Evolutionary conservation across 1,284 basidiomycete genomes (phyloP), one percentile per base, ranked within the genome.

Genomic region (Leccinum fuscescens): DNA sequence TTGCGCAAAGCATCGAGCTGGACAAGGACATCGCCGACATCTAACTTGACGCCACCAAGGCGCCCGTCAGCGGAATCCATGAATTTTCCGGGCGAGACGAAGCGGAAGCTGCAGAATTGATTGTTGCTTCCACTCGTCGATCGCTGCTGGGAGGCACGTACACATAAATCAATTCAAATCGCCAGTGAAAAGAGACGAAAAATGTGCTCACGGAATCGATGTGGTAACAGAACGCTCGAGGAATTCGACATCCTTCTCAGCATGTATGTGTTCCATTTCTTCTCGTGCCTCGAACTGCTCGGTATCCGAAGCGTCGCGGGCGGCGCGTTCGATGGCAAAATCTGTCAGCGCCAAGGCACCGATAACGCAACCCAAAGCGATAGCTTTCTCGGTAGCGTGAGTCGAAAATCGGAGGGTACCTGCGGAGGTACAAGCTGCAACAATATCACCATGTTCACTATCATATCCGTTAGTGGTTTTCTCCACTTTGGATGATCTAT

Each of bases 21-120:
- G 6, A 48, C 27, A 3, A 74, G 63, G 9, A 53, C 58, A 52
- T 62, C 63, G 50, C 56, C 54, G 53, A 71, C 20, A 42, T 72
- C 66, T 0, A 54, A 57, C 27, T 44, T 42, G 59, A 72, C 31
- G 3, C 1, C 8, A 4, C 29, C 48, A 3, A 66, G 51, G 27
- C 24, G 2, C 33, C 29, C n/a, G 42, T 39, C 9, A 15, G 35
- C 12, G 24, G 35, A 31, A 24, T 54, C 11, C 11, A 6, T 4
- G 12, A 24, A 5, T 2, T 35, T 37, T 48, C 64, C 1, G 29
- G 49, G 24, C 4, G 9, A 48, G 46, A 14, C 4, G 31, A 51
- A 31, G 24, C 8, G 17, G 49, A 6, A 4, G 20, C 20, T 7
- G 8, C 3, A 6, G 6, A 35, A 22, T 22, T 8, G 4, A 14